Percentiles rank a stretch among this genome's conserved stretches.
phyloP scores from a whole-genome alignment of 2,329 filamentous ascomycete genomes.

The Aureobasidium sp. region DNA sequence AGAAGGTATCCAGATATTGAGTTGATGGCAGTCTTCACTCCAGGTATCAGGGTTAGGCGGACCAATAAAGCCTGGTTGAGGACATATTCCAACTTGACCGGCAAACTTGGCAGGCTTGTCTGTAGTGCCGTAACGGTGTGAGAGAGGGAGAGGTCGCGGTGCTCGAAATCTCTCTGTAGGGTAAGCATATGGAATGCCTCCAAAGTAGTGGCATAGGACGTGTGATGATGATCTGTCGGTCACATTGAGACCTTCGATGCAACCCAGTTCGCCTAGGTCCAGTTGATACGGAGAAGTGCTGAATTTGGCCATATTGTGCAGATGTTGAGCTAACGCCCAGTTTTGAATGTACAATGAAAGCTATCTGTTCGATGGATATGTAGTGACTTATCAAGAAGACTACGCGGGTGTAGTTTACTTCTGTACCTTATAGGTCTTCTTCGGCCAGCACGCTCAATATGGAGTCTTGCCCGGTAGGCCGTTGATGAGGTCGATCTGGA shows the following conservation, averaged over 20 bases:
- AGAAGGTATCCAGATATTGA: constrained; percentile 49
- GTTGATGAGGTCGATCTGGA: neutral
- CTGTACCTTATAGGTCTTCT: neutral
- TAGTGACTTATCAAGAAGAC: neutral
- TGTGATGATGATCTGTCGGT: constrained; percentile 23
- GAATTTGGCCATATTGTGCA: constrained; percentile 13
- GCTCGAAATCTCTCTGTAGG: constrained; percentile 45
- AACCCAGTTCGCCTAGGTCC: constrained; percentile 40
- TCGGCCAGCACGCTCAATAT: neutral
- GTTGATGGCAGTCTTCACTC: constrained; percentile 51
- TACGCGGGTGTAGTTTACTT: neutral
- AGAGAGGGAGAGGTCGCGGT: constrained; percentile 41
- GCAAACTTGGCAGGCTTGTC: constrained; percentile 42
- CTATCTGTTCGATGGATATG: too few relatives aligned
- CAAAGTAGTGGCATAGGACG: constrained; percentile 44
- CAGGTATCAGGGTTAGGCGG: constrained; percentile 24
- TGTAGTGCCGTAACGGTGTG: constrained; percentile 46
- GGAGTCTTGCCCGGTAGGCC: neutral
- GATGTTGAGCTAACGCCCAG: neutral
- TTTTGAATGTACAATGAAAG: too few relatives aligned
- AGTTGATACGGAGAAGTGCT: constrained; percentile 26
- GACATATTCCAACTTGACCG: constrained; percentile 40
- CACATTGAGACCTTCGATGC: constrained; percentile 44
- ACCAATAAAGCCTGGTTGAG: constrained; percentile 38
- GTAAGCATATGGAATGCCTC: constrained; percentile 50